Base-by-base conservation (phyloP, 257 asterid genomes). In the Anisodus acutangulus region DNA sequence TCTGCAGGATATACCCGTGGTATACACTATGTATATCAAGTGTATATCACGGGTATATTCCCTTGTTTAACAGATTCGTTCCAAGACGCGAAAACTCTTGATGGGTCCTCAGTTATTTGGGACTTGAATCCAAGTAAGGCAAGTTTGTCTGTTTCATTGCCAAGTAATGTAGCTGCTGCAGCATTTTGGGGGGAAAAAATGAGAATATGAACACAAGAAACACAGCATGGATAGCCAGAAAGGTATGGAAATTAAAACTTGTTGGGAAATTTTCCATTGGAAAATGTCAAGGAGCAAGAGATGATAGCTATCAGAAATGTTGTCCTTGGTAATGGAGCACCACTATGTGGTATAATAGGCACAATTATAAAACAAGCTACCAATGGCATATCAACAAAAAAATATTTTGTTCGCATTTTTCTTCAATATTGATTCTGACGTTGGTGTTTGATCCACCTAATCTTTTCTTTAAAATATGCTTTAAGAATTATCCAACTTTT, bases 51-150 rank as follows among this genome's bases (percentile, higher is more conserved):
- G n/a, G n/a, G n/a, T n/a, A n/a, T n/a, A n/a, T n/a, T n/a, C n/a
- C n/a, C n/a, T n/a, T n/a, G n/a, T n/a, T n/a, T n/a, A 54, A 69
- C 62, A 12, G 90, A 69, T 2, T 85, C 79, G 16, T 91, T 89
- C 94, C 91, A 91, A 17, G 90, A 86, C 82, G 4, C 57, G 12
- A 89, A 45, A 67, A 85, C 84, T 62, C 86, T 83, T 9, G 41
- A 82, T 19, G 92, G 94, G 57, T 92, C 94, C 26, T 85, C 88
- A 26, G 67, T 85, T 81, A 92, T 88, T 80, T 66, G 76, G 63
- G 90, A 87, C 83, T 88, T 92, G 90, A 92, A 88, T 16, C 87
- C 86, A 22, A 91, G 89, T 80, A 92, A 79, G 47, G 92, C 88
- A 47, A 83, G 86, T 71, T 79, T 67, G 51, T 90, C 91, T 6